Base-by-base conservation (phyloP, 2,329 filamentous ascomycete species). In the Ramularia endophylla region DNA sequence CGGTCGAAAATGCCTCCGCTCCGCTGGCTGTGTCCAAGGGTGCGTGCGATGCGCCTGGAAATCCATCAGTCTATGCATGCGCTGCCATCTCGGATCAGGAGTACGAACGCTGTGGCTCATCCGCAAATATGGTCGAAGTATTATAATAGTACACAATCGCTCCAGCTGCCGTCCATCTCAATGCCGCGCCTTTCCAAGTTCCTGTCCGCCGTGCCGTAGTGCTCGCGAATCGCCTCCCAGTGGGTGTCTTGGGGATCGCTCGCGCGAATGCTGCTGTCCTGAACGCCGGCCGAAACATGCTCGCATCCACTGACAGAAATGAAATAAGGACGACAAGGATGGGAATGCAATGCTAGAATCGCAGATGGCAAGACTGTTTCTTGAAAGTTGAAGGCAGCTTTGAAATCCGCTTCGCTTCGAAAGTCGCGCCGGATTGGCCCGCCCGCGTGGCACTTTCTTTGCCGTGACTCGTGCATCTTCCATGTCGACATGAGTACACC, bases 91-190 rank as follows among this genome's bases (percentile, higher is more conserved):
- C 11, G 4, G 7, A 19, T 1, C 11, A 11, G 16, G 5, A 16
- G 12, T 15, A 48, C 83, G 53, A 75, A 94, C 88, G 75, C 54
- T 76, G 67, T 27, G 81, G 77, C 65, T 94, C 83, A 57, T 95
- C 87, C 12, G 88, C 85, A 65, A 97, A 97, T 16, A 87, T 73
- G 40, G 81, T 77, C 58, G 83, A 90, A 6, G 88, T 95, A 71
- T 88, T 94, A 66, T 97, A 98, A 67, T 86, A 95, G 70, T 97
- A 98, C 36, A 97, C 69, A 33, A 83, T 80, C 15, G 76, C 87
- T 44, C 72, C 74, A 0, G 87, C 89, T 41, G 92, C 61, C 51
- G 80, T 86, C 78, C 87, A 83, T 70, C 90, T 77, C 56, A 78
- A 63, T 3, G 74, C 74, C 38, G 80, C 74, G 63, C 80, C 83